Conservation (phyloP, 768 basidiomycete species). For the Phlebiopsis flavidoalba region DNA sequence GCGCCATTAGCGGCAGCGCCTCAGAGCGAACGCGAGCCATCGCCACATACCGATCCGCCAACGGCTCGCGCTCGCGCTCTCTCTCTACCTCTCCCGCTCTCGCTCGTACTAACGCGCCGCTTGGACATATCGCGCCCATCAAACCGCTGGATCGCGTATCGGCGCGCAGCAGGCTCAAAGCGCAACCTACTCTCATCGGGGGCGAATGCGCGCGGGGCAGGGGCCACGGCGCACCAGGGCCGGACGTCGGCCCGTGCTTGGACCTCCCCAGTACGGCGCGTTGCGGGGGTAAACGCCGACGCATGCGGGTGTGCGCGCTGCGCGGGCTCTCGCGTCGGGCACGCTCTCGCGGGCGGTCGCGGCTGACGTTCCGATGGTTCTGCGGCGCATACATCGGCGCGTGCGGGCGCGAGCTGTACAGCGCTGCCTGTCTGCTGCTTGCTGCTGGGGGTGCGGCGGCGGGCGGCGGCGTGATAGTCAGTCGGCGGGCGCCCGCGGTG, state of each 20-base stretch:
- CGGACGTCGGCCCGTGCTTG: constrained; percentile 17
- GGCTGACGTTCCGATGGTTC: constrained; percentile 40
- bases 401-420: constrained; percentile 27
- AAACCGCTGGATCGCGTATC: constrained; percentile 65
- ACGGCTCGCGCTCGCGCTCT: constrained; percentile 37
- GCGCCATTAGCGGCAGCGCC: constrained; percentile 20
- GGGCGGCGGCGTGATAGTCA: too few relatives aligned
- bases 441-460: constrained; percentile 12
- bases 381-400: constrained; percentile 26
- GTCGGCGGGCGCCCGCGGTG: constrained; percentile 9
- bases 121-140: constrained; percentile 41
- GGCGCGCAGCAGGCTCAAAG: constrained; percentile 41
- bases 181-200: constrained; percentile 4
- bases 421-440: neutral
- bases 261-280: constrained; percentile 48
- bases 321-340: constrained; percentile 52
- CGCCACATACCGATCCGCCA: constrained; percentile 15
- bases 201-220: neutral
- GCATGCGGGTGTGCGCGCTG: constrained; percentile 33
- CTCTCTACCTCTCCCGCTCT: constrained; percentile 15
- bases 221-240: neutral
- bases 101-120: constrained; percentile 8
- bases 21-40: constrained; percentile 21
- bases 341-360: constrained; percentile 30
- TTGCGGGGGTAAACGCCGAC: constrained; percentile 10